Conservation (phyloP, 1,284 basidiomycete species). For the Phellopilus nigrolimitatus region DNA sequence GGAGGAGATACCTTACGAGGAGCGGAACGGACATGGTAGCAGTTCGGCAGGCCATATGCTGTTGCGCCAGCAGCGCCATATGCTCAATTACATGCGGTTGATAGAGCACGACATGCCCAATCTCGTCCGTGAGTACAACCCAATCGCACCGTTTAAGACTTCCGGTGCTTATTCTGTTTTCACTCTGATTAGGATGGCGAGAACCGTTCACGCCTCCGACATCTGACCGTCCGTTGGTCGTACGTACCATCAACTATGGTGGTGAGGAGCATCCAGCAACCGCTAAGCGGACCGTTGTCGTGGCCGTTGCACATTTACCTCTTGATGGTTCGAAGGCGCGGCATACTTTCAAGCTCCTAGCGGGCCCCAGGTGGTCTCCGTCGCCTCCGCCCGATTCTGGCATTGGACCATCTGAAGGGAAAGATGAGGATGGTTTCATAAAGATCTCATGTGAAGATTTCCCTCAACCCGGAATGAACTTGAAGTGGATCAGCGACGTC, state of each 20-base stretch:
- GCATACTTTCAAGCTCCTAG: conserved; percentile 77
- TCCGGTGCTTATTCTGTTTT: neutral
- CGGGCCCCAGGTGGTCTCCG: conserved; percentile 78
- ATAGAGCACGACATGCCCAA: conserved; percentile 83
- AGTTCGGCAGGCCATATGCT: conserved; percentile 63
- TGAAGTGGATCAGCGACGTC: conserved; percentile 82
- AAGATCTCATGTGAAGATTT: conserved; percentile 86
- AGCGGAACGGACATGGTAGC: conserved; percentile 52
- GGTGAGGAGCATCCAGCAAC: conserved; percentile 68
- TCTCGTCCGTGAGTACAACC: conserved; percentile 61
- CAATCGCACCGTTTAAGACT: neutral
- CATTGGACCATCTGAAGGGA: conserved; percentile 35
- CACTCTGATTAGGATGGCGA: conserved; percentile 63
- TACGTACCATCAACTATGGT: conserved; percentile 73
- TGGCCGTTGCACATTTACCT: conserved; percentile 67
- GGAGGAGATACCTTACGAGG: conserved; percentile 33
- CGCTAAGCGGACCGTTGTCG: conserved; percentile 67
- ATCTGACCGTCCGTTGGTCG: conserved; percentile 51
- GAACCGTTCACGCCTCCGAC: conserved; percentile 70
- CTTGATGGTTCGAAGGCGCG: conserved; percentile 56
- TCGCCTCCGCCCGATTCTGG: conserved; percentile 67
- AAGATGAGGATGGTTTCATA: conserved; percentile 68
- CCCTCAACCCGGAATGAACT: conserved; percentile 71
- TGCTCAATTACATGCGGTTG: conserved; percentile 69
- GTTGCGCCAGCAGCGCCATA: conserved; percentile 64